phyloP scores from a whole-genome alignment of 495 filamentous ascomycete species.

The Elaphomyces granulatus region DNA sequence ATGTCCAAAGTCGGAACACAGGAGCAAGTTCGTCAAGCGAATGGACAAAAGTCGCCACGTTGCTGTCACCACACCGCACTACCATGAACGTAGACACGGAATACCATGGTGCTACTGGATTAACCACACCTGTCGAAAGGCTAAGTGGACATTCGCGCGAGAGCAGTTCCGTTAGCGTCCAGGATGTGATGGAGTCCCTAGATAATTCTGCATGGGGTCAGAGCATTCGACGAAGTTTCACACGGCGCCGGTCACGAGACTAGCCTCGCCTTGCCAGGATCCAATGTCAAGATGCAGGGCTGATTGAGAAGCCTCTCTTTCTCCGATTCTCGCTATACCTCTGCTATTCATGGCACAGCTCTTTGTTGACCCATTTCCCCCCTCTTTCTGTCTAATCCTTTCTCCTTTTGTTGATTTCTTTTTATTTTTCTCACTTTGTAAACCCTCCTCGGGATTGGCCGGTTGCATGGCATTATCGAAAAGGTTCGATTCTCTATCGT shows the following conservation, averaged over 20 bases:
- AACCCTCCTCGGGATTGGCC: too few relatives aligned
- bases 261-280: too few relatives aligned
- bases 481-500: too few relatives aligned
- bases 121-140: not conserved
- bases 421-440: constrained; percentile 1
- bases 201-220: constrained; percentile 84
- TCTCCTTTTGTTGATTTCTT: not conserved
- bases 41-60: constrained; percentile 32
- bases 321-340: not conserved
- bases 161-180: constrained; percentile 56
- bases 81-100: constrained; percentile 1
- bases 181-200: constrained; percentile 66
- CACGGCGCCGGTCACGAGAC: constrained; percentile 44
- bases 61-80: constrained; percentile 23
- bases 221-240: constrained; percentile 81
- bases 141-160: constrained; percentile 21
- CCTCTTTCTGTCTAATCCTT: constrained; percentile 5
- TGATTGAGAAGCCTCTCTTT: not conserved
- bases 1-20: constrained; percentile 16
- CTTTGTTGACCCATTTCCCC: constrained; percentile 1
- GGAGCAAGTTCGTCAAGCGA: constrained; percentile 26
- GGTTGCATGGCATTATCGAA: too few relatives aligned
- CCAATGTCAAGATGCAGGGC: too few relatives aligned
- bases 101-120: not conserved
- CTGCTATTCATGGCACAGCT: constrained; percentile 1